Percentiles rank a stretch among this genome's conserved stretches.
phyloP scores from a whole-genome alignment of 805 yeast genomes.

The Candida ipomoeae region DNA sequence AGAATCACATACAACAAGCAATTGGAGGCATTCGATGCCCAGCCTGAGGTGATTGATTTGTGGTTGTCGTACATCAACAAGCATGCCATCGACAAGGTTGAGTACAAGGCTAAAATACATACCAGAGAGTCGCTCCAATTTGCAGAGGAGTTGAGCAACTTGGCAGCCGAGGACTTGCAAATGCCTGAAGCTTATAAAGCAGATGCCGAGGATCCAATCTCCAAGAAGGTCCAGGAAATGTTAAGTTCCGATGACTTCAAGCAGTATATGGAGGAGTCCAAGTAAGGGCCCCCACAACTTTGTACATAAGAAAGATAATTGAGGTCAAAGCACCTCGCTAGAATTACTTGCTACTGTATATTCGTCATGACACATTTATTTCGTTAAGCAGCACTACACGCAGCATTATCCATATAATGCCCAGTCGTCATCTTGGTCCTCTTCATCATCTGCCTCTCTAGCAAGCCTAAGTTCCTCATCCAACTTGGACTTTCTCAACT shows the following conservation, averaged over 20 bases:
- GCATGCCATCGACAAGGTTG: conserved; percentile 76
- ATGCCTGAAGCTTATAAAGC: conserved; percentile 31
- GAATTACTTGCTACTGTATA: background rate
- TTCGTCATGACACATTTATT: background rate
- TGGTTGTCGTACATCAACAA: conserved; percentile 76
- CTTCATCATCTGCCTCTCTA: conserved; percentile 47
- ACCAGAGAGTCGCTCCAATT: conserved; percentile 39
- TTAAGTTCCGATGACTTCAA: conserved; percentile 69
- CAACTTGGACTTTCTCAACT: conserved; percentile 27
- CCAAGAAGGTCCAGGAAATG: conserved; percentile 65
- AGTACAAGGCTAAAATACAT: conserved; percentile 65
- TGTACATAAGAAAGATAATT: conserved; percentile 10
- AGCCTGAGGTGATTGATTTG: conserved; percentile 77
- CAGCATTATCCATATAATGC: conserved; percentile 65
- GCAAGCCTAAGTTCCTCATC: conserved; percentile 32
- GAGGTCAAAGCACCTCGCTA: background rate
- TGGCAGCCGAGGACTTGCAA: conserved; percentile 24
- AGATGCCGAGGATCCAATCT: conserved; percentile 44
- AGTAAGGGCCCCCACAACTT: conserved; percentile 1
- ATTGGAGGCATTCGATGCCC: conserved; percentile 77
- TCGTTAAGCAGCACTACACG: background rate
- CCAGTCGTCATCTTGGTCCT: conserved; percentile 52
- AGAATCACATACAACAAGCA: conserved; percentile 77
- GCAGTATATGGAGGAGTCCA: conserved; percentile 38
- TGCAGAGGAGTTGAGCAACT: conserved; percentile 32